Conservation (phyloP, 139 green algal species). For the Mychonastes homosphaera region DNA sequence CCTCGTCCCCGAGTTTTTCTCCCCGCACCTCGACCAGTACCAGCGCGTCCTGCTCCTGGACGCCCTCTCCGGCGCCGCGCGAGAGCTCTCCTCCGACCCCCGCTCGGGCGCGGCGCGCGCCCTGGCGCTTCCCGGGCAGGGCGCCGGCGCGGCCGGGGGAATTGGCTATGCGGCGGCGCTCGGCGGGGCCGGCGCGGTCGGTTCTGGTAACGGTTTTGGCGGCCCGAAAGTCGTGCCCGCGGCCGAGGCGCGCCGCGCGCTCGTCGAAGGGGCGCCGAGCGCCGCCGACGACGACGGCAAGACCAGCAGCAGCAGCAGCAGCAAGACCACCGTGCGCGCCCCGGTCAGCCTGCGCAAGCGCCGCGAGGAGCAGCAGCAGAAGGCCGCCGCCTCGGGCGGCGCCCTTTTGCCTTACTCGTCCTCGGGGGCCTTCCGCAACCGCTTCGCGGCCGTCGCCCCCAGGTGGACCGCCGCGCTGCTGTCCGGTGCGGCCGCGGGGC, state of each 20-base stretch:
- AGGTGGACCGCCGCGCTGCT: conserved; percentile 56
- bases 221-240: no score
- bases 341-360: conserved; percentile 16
- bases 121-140: not conserved
- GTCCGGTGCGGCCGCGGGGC: conserved; percentile 14
- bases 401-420: no score
- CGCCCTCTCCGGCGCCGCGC: conserved; percentile 35
- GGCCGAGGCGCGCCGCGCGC: not conserved
- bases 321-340: conserved; percentile 22
- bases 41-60: conserved; percentile 61
- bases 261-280: not conserved
- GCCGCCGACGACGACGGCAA: not conserved
- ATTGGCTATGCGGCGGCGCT: no score
- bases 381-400: not conserved
- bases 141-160: no score
- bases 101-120: conserved; percentile 12
- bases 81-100: no score
- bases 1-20: conserved; percentile 49
- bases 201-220: no score
- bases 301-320: not conserved
- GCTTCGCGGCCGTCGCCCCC: conserved; percentile 41
- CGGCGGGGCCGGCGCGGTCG: no score
- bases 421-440: conserved; percentile 19
- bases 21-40: conserved; percentile 52
- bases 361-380: not conserved